Conservation (phyloP, 164 flowering plant species). For the Stephania yunnanensis region DNA sequence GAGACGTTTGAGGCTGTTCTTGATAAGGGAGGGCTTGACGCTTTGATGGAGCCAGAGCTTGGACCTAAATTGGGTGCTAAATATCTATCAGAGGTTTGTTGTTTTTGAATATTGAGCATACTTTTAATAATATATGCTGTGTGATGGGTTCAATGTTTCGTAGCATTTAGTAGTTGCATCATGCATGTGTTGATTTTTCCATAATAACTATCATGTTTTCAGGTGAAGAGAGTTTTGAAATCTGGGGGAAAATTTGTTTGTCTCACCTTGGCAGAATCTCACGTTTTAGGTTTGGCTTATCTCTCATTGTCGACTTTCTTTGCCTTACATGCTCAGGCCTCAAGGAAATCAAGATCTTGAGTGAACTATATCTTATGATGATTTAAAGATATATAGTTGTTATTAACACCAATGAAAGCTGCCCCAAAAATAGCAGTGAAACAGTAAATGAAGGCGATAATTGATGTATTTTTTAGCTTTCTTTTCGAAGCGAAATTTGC, state of each 20-base stretch:
- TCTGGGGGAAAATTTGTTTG: slow-evolving; percentile 66
- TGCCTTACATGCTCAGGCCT: background rate
- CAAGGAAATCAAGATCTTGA: background rate
- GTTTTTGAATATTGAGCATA: slow-evolving; percentile 16
- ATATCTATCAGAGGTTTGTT: slow-evolving; percentile 76
- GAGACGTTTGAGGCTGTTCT: slow-evolving; percentile 64
- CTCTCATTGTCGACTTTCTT: background rate
- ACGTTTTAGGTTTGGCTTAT: slow-evolving; percentile 67
- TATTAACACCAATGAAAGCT: background rate
- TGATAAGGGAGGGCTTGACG: slow-evolving; percentile 98
- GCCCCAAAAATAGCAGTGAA: background rate
- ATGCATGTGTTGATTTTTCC: slow-evolving; percentile 8
- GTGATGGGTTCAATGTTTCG: background rate
- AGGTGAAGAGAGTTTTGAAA: slow-evolving; percentile 82
- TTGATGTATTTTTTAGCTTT: too few species aligned
- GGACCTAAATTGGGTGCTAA: slow-evolving; percentile 68
- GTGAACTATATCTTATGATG: background rate
- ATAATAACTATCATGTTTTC: slow-evolving; percentile 14
- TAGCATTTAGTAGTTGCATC: background rate
- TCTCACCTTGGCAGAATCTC: slow-evolving; percentile 87
- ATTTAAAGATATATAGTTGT: background rate
- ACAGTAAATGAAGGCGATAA: background rate
- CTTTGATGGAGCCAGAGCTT: slow-evolving; percentile 91
- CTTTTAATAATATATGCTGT: slow-evolving; percentile 9
- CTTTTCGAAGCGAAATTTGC: too few species aligned